Base-by-base conservation (phyloP, 495 filamentous ascomycete species). In the Penicillium maclennaniae region DNA sequence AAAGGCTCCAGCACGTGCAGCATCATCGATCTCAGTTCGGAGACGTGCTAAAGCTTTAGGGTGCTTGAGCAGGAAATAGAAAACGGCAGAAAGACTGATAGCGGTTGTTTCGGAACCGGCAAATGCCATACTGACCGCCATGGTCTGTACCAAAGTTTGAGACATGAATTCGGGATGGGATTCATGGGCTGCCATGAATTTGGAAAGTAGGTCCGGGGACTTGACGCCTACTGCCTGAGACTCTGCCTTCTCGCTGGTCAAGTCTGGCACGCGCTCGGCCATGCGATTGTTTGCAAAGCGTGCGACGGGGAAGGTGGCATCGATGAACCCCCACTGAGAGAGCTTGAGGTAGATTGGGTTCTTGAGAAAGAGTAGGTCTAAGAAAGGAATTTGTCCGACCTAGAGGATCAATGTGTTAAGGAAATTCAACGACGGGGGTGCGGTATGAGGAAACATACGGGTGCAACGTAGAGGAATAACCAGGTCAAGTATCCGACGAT, bases 71-170 rank as follows among this genome's bases (percentile, higher is more conserved):
- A 87, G 65, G 60, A 79, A 84, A 63, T 89, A 88, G 51, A 89
- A 85, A 0, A 88, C 74, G 3, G 81, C 72, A 1, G 75, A 69
- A 1, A 88, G 70, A 17, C 75, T 80, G 49, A 86, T 86, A 15
- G 83, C 86, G 0, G 85, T 88, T 7, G 84, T 87, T 60, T 88
- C 85, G 34, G 75, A 79, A 6, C 85, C 74, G 4, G 74, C 74
- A 45, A 69, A 51, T 7, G 52, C 59, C 79, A 86, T 88, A 42
- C 73, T 78, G 2, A 81, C 76, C 45, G 81, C 82, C 73, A 86
- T 83, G 19, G 83, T 81, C 43, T 85, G 79, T 7, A 91, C 82
- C 7, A 82, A 72, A 2, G 66, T 75, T 57, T 85, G 78, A 34
- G 70, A 81, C 81, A 90, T 87, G 66, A 87, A 85, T 4, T 83